These are phyloP conservation scores for Dactylonectria macrodidyma DNA, from an alignment of 2,329 filamentous ascomycete genomes.

Conservation along the genomic window DNA sequence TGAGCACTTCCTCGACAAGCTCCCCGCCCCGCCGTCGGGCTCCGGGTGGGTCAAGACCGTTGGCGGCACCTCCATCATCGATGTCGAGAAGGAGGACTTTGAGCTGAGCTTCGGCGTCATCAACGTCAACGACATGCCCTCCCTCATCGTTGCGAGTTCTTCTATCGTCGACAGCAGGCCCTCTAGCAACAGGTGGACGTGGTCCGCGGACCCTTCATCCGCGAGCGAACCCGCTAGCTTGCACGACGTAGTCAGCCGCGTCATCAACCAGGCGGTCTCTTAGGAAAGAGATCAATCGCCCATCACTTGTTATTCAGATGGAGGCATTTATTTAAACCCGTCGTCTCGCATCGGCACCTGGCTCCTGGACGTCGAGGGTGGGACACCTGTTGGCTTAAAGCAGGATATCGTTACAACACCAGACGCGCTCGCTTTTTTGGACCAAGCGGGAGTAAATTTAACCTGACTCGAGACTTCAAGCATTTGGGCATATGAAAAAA, in stretches of 20 bases:
- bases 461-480: not conserved
- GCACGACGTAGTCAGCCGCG: slow-evolving; percentile 42
- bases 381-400: not conserved
- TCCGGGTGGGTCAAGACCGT: slow-evolving; percentile 50
- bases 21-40: slow-evolving; percentile 26
- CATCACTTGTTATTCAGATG: not conserved
- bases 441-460: not conserved
- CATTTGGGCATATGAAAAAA: not conserved
- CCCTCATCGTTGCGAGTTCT: slow-evolving; percentile 44
- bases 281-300: slow-evolving; percentile 29
- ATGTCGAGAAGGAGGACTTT: slow-evolving; percentile 45
- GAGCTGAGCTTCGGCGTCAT: slow-evolving; percentile 53
- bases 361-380: not conserved
- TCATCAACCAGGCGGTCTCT: slow-evolving; percentile 35
- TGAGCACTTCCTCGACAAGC: slow-evolving; percentile 51
- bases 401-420: not conserved
- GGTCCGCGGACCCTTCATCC: slow-evolving; percentile 40
- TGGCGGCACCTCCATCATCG: slow-evolving; percentile 52
- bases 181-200: slow-evolving; percentile 48
- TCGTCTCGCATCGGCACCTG: not conserved
- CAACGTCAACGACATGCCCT: slow-evolving; percentile 34
- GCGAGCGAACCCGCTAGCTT: slow-evolving; percentile 37
- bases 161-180: slow-evolving; percentile 35
- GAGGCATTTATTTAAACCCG: not conserved
- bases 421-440: not conserved